Evolutionary conservation across 139 green algal genomes (phyloP), one percentile per base, ranked within the genome.

Genomic region (Chlamydomonas eustigma): DNA sequence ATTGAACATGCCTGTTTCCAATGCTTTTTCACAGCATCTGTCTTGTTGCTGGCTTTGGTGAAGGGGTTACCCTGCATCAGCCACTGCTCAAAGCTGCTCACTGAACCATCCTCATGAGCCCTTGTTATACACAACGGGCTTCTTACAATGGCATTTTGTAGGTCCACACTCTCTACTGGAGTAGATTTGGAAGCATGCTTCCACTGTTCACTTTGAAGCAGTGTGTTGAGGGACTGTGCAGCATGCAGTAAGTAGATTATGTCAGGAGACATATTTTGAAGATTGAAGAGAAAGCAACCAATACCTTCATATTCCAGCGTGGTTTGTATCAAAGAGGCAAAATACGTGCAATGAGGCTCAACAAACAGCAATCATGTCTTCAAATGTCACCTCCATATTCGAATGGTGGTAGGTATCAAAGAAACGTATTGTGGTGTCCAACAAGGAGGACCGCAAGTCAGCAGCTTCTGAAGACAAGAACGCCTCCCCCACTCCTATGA

Each of bases 371-470:
- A n/a, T n/a, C n/a, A n/a, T n/a, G n/a, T n/a, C n/a, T n/a, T n/a
- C n/a, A n/a, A n/a, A n/a, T n/a, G n/a, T n/a, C 30, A 77, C 77
- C 63, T 88, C 82, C 38, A 88, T 81, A 74, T 85, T 88, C 64
- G 39, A 75, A 4, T 76, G 73, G 51, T 88, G 85, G 71, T 85
- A 83, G 37, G 58, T 65, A 28, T 80, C 71, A 51, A 88, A 80
- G 63, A 70, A 80, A 1, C 32, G 34, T 4, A n/a, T 69, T 34
- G 77, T 64, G 31, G 51, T 51, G n/a, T 37, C 65, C 2, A 39
- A 24, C 18, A 88, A 24, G 4, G 64, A 52, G 4, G 39, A 39
- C 22, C 80, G 51, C 69, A 82, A 31, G 2, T 50, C 32, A 4
- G 6, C 6, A 8, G 37, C 63, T n/a, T 51, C 32, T 0, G 32